Evolutionary conservation across 441 rosid species (phyloP).

Genomic region (Adansonia rubrostipa): DNA sequence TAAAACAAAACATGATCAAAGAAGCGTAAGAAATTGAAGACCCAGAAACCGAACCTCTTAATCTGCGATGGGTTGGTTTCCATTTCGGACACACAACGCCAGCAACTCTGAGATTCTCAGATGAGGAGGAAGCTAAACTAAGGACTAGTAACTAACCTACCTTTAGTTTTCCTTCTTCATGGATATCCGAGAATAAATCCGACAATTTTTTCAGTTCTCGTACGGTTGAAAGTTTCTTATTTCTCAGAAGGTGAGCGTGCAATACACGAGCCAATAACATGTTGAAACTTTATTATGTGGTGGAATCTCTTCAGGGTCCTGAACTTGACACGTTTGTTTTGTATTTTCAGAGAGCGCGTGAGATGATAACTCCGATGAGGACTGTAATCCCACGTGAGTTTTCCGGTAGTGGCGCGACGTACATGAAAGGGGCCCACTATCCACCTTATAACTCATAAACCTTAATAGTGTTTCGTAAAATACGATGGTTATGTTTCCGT

Average conservation of each 20-base stretch:
- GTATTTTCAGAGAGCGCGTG: slow-evolving; percentile 15
- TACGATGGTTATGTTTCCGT: no score
- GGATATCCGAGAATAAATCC: slow-evolving; percentile 27
- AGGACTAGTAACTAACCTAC: no score
- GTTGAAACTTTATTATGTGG: background rate
- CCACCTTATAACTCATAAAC: background rate
- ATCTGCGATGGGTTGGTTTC: slow-evolving; percentile 32
- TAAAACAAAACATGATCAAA: slow-evolving; percentile 1
- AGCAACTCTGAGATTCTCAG: background rate
- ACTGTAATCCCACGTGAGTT: slow-evolving; percentile 26
- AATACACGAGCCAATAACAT: background rate
- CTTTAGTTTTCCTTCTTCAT: background rate
- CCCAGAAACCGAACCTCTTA: slow-evolving; percentile 38
- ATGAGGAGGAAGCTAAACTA: background rate
- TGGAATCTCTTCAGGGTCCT: background rate
- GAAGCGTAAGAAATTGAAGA: slow-evolving; percentile 7
- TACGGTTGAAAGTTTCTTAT: background rate
- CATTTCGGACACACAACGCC: slow-evolving; percentile 30
- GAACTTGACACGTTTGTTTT: background rate
- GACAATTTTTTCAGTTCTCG: background rate
- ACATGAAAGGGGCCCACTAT: background rate
- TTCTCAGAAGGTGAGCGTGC: slow-evolving; percentile 20
- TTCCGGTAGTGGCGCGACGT: background rate
- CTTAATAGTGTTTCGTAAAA: no score
- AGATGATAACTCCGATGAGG: background rate